Evolutionary conservation across 2,329 filamentous ascomycete species (phyloP).

Genomic region (Fusarium odoratissimum): DNA sequence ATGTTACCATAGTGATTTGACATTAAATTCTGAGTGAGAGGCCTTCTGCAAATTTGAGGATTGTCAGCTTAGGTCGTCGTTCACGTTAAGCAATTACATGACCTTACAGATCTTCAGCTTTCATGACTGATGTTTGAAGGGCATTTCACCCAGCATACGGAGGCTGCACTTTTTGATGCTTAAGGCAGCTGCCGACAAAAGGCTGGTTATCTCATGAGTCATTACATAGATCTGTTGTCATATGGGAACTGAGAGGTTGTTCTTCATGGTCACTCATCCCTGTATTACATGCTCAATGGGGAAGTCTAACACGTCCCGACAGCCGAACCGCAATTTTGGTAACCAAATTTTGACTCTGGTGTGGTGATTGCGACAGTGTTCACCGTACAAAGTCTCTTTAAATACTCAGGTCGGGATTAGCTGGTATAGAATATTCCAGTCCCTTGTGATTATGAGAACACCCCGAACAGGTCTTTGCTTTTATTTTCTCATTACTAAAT

Average conservation of each 20-base stretch:
- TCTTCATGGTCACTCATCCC: not conserved
- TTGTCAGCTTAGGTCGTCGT: too few species aligned
- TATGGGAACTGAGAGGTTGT: not conserved
- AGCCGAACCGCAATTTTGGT: not conserved
- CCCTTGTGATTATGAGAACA: too few species aligned
- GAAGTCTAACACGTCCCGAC: not conserved
- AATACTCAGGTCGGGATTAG: fast-evolving
- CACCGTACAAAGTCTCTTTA: not conserved
- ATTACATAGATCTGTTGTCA: too few species aligned
- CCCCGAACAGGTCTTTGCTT: not conserved
- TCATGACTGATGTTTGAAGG: fast-evolving
- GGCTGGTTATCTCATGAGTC: not conserved
- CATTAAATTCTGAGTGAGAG: too few species aligned
- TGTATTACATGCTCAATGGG: not conserved
- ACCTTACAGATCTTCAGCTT: not conserved
- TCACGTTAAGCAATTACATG: not conserved
- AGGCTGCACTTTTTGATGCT: not conserved
- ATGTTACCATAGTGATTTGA: too few species aligned
- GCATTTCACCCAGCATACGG: fast-evolving
- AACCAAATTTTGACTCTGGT: not conserved
- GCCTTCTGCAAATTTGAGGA: not conserved
- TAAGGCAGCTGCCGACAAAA: not conserved
- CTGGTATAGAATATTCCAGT: not conserved
- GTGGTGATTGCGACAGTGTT: not conserved
- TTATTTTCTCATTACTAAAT: too few species aligned